These are phyloP conservation scores for Sarcodon sp. DNA, from an alignment of 768 basidiomycete species.

Conservation along the genomic window DNA sequence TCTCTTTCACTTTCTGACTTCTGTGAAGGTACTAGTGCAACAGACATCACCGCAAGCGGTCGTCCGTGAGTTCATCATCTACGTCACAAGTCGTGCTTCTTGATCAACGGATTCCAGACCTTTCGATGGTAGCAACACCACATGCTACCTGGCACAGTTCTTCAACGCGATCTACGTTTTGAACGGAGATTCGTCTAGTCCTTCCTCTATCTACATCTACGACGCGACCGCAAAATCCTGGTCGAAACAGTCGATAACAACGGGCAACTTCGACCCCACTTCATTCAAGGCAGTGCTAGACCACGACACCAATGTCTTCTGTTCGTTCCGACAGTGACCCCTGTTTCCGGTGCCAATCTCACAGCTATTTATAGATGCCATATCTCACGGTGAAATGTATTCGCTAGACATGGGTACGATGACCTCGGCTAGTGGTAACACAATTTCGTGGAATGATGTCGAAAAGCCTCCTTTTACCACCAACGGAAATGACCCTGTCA, in stretches of 20 bases:
- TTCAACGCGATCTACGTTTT: conserved; percentile 79
- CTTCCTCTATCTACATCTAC: conserved; percentile 69
- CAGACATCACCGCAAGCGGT: conserved; percentile 60
- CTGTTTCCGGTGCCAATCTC: conserved; percentile 2
- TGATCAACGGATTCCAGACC: conserved; percentile 26
- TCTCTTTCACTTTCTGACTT: conserved; percentile 1
- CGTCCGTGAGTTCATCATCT: conserved; percentile 50
- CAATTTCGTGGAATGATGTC: conserved; percentile 55
- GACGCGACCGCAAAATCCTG: conserved; percentile 61
- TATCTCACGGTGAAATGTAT: conserved; percentile 52
- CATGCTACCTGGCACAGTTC: conserved; percentile 72
- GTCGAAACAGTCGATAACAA: conserved; percentile 55
- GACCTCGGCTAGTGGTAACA: conserved; percentile 41
- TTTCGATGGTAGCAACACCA: conserved; percentile 49
- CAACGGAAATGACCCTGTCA: conserved; percentile 48
- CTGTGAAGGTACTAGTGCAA: conserved; percentile 19
- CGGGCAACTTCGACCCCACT: conserved; percentile 45
- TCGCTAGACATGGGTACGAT: conserved; percentile 59
- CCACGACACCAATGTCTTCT: conserved; percentile 91
- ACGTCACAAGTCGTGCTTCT: neutral
- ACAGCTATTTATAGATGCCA: conserved; percentile 35
- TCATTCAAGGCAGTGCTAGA: conserved; percentile 70
- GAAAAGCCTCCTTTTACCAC: conserved; percentile 37
- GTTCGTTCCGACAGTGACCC: conserved; percentile 23
- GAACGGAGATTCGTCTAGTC: conserved; percentile 60